A percentile compares a stretch with the other conserved stretches of the same genome.
Conservation (phyloP, 108 stramenopile species). For the Stephanodiscus minutulus region DNA sequence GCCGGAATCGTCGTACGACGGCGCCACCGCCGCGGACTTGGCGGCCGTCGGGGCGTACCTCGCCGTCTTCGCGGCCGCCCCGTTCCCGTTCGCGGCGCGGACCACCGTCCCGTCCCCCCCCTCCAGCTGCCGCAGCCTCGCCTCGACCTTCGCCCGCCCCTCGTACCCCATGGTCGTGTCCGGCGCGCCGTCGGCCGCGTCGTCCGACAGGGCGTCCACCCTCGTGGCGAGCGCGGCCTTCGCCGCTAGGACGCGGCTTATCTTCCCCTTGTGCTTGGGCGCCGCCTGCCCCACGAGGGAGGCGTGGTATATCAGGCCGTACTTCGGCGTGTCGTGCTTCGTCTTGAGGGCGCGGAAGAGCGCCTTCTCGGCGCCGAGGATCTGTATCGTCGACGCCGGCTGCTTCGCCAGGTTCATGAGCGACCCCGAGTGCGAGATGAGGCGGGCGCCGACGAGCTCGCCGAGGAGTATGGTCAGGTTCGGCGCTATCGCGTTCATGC, state of each 20-base stretch:
- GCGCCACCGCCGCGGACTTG: constrained; percentile 67
- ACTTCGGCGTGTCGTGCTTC: constrained; percentile 99
- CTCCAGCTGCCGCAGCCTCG: constrained; percentile 94
- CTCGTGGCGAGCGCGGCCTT: constrained; percentile 97
- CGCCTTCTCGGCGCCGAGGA: constrained; percentile 99
- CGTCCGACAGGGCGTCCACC: constrained; percentile 98
- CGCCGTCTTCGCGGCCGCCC: constrained; percentile 76
- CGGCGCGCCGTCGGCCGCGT: constrained; percentile 78
- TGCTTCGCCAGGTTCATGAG: constrained; percentile 99
- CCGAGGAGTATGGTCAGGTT: constrained; percentile 99
- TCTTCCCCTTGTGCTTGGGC: constrained; percentile 99
- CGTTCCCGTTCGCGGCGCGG: constrained; percentile 71
- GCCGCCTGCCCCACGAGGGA: constrained; percentile 98
- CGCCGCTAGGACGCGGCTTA: constrained; percentile 97
- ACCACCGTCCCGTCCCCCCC: constrained; percentile 78
- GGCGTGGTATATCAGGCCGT: constrained; percentile 99
- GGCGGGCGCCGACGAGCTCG: constrained; percentile 97
- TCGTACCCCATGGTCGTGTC: constrained; percentile 97
- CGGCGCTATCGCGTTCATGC: constrained; percentile 99
- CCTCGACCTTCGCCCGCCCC: constrained; percentile 97
- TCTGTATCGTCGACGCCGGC: constrained; percentile 99
- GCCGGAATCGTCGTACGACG: constrained; percentile 85
- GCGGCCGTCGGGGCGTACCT: constrained; percentile 80
- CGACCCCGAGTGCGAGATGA: constrained; percentile 98
- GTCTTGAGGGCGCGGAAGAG: constrained; percentile 99